A percentile compares a stretch with the other conserved stretches of the same genome.
phyloP scores from a whole-genome alignment of 306 rosid genomes.

The Malus sylvestris region DNA sequence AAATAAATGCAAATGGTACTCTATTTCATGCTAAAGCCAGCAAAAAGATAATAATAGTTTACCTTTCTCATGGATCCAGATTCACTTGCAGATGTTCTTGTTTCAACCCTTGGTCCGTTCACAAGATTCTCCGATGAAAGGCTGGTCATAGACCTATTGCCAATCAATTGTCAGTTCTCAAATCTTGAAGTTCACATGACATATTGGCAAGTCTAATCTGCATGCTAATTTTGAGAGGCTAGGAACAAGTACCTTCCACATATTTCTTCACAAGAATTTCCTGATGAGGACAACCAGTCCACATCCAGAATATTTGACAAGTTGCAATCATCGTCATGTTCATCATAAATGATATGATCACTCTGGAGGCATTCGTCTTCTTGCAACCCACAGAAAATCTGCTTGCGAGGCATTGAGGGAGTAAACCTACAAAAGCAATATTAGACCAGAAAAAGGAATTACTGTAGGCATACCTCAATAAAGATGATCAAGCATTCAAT shows the following conservation, averaged over 20 bases:
- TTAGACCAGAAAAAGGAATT: background rate
- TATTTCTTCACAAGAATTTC: constrained; percentile 79
- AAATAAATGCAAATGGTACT: background rate
- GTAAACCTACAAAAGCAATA: constrained; percentile 16
- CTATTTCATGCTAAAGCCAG: background rate
- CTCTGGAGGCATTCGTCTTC: constrained; percentile 40
- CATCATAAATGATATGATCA: constrained; percentile 54
- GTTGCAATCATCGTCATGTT: constrained; percentile 57
- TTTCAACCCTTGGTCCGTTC: constrained; percentile 41
- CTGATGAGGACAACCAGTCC: constrained; percentile 85
- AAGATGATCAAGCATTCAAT: background rate
- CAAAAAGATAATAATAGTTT: constrained; percentile 14
- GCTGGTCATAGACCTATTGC: constrained; percentile 47
- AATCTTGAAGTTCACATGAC: background rate
- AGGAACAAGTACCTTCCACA: constrained; percentile 51
- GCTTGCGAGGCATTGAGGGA: constrained; percentile 42
- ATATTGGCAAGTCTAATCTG: background rate
- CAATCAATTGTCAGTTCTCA: constrained; percentile 8
- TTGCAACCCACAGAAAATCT: constrained; percentile 33
- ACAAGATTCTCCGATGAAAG: constrained; percentile 57
- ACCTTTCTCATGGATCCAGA: constrained; percentile 57
- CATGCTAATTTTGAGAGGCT: background rate
- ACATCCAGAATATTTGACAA: constrained; percentile 67
- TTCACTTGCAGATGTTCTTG: constrained; percentile 48
- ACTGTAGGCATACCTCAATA: background rate